These are phyloP conservation scores for Penicillium psychrosexuale DNA, from an alignment of 2,329 filamentous ascomycete species.

Conservation along the genomic window DNA sequence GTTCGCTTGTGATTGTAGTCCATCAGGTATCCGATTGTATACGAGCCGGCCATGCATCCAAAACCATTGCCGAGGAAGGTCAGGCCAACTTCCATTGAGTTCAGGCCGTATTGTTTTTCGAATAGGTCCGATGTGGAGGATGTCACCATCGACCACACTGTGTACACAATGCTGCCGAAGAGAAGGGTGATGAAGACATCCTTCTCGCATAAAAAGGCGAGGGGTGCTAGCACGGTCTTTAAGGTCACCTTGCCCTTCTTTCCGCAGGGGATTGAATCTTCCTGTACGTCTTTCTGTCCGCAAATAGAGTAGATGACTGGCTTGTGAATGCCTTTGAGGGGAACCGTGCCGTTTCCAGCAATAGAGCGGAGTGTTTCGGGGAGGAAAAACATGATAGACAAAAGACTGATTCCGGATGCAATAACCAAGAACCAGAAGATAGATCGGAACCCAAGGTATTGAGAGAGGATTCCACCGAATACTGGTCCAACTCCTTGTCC, in stretches of 20 bases:
- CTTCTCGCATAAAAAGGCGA: slow-evolving; percentile 46
- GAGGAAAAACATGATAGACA: slow-evolving; percentile 43
- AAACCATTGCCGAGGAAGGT: slow-evolving; percentile 44
- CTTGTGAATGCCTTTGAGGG: slow-evolving; percentile 40
- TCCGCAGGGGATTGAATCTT: slow-evolving; percentile 10
- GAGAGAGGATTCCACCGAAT: slow-evolving; percentile 38
- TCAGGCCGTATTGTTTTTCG: slow-evolving; percentile 40
- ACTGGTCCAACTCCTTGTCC: slow-evolving; percentile 48
- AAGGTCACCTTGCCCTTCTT: slow-evolving; percentile 29
- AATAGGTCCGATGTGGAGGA: slow-evolving; percentile 43
- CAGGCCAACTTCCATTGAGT: slow-evolving; percentile 40
- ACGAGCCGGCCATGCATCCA: slow-evolving; percentile 44
- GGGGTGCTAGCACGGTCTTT: slow-evolving; percentile 38
- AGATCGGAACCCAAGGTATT: slow-evolving; percentile 38
- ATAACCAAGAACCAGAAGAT: slow-evolving; percentile 46
- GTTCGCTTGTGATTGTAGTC: slow-evolving; percentile 39
- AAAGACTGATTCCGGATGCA: slow-evolving; percentile 33
- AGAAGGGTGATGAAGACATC: slow-evolving; percentile 47
- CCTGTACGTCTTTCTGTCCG: slow-evolving; percentile 18
- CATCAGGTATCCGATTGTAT: slow-evolving; percentile 44
- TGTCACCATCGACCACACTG: slow-evolving; percentile 51
- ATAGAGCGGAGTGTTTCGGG: slow-evolving; percentile 48
- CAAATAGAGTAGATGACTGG: slow-evolving; percentile 38
- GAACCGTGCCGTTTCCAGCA: slow-evolving; percentile 46
- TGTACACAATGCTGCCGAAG: slow-evolving; percentile 47